A percentile compares a stretch with the other conserved stretches of the same genome.
These are phyloP conservation scores for Chrysopogon serrulatus DNA, from an alignment of 176 grass and related monocot species.

Conservation along the genomic window DNA sequence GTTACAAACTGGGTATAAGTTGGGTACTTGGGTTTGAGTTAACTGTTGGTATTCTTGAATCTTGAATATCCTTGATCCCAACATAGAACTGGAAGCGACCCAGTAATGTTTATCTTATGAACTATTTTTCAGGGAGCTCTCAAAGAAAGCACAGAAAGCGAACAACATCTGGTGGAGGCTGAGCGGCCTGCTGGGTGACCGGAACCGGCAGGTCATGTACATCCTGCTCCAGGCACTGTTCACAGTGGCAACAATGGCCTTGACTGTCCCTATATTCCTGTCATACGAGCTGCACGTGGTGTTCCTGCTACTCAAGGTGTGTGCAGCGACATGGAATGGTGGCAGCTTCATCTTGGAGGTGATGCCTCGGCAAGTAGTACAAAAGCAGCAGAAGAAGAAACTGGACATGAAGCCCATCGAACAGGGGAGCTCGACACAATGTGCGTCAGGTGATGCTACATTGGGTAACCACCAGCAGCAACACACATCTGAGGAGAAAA, in stretches of 20 bases:
- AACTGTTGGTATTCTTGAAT: background rate
- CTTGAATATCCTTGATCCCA: background rate
- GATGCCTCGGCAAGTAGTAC: conserved; percentile 68
- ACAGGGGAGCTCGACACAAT: background rate
- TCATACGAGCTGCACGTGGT: conserved; percentile 69
- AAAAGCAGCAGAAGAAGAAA: conserved; percentile 86
- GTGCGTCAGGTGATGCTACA: background rate
- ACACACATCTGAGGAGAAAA: conserved; percentile 10
- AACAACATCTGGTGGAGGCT: conserved; percentile 98
- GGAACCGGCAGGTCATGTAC: conserved; percentile 91
- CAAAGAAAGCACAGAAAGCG: conserved; percentile 98
- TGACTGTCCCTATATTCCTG: conserved; percentile 91
- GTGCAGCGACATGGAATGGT: conserved; percentile 80
- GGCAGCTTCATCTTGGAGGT: conserved; percentile 95
- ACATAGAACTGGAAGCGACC: background rate
- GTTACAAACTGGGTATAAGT: too few relatives aligned
- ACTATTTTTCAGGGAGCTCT: conserved; percentile 65
- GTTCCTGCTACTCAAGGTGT: conserved; percentile 93
- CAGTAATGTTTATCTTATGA: background rate
- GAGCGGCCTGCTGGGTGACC: conserved; percentile 81
- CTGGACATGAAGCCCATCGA: conserved; percentile 61
- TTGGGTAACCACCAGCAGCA: background rate
- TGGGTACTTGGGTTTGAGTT: background rate
- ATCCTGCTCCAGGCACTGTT: conserved; percentile 78
- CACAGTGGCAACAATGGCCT: conserved; percentile 78